Conservation (phyloP, 257 asterid species). For the Scutellaria minor region DNA sequence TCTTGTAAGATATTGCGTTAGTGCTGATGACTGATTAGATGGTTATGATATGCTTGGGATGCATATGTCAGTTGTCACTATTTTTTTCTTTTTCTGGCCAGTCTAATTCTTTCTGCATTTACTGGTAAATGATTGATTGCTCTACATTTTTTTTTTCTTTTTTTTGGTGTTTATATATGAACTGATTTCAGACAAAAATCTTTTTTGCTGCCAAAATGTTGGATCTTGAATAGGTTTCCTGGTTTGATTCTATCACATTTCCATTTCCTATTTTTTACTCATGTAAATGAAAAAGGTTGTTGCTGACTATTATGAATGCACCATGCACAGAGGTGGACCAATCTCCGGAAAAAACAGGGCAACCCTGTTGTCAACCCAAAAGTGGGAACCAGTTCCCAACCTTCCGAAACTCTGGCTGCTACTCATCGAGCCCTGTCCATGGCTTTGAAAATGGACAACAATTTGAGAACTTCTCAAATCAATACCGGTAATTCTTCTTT, state of each 20-base stretch:
- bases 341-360: conserved; percentile 62
- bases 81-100: neutral
- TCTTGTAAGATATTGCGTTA: neutral
- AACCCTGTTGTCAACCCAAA: conserved; percentile 40
- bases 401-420: conserved; percentile 68
- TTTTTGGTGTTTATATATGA: neutral
- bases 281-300: neutral
- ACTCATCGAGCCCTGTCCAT: conserved; percentile 67
- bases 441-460: conserved; percentile 63
- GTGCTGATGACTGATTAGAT: neutral
- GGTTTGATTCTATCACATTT: conserved; percentile 35
- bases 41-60: conserved; percentile 1
- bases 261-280: neutral
- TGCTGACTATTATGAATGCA: conserved; percentile 27
- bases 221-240: conserved; percentile 46
- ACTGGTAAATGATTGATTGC: neutral
- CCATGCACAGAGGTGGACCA: conserved; percentile 76
- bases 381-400: conserved; percentile 58
- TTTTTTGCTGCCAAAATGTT: conserved; percentile 12
- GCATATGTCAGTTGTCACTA: neutral
- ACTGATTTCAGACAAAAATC: neutral
- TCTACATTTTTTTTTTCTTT: neutral
- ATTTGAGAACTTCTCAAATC: conserved; percentile 49
- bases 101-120: conserved; percentile 12
- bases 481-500: conserved; percentile 49